Conservation (phyloP, 495 filamentous ascomycete genomes). For the Penicillium verhagenii region DNA sequence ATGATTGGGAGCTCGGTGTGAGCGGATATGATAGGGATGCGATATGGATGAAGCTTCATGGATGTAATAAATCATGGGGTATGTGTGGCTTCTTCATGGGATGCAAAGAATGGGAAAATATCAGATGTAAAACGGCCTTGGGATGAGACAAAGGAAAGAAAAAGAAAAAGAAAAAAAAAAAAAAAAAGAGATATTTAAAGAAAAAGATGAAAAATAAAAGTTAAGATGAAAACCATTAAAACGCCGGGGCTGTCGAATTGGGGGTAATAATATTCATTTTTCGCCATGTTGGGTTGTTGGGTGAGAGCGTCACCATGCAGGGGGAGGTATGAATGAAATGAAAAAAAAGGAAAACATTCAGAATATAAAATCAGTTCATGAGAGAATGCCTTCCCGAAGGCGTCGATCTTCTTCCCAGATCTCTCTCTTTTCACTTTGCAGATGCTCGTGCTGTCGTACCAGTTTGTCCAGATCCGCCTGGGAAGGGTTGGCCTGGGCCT, state of each 20-base stretch:
- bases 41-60: neutral
- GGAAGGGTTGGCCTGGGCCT: constrained; percentile 49
- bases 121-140: neutral
- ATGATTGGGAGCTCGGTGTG: neutral
- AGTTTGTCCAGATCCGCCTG: constrained; percentile 56
- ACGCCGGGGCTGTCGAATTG: constrained; percentile 7
- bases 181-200: no score
- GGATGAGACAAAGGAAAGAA: neutral
- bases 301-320: constrained; percentile 18
- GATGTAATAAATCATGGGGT: constrained; percentile 1
- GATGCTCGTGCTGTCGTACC: constrained; percentile 58
- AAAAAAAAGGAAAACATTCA: constrained; percentile 7
- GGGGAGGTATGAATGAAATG: neutral
- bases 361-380: constrained; percentile 12
- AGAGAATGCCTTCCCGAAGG: constrained; percentile 23
- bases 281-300: constrained; percentile 8
- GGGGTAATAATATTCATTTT: constrained; percentile 2
- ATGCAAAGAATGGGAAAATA: neutral
- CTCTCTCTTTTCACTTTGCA: constrained; percentile 64
- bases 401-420: constrained; percentile 54
- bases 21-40: no score
- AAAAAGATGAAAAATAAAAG: neutral
- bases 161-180: constrained; percentile 1
- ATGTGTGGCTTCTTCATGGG: neutral
- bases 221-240: constrained; percentile 1